Evolutionary conservation across 2,329 filamentous ascomycete genomes (phyloP).

Genomic region (Exophiala xenobiotica): DNA sequence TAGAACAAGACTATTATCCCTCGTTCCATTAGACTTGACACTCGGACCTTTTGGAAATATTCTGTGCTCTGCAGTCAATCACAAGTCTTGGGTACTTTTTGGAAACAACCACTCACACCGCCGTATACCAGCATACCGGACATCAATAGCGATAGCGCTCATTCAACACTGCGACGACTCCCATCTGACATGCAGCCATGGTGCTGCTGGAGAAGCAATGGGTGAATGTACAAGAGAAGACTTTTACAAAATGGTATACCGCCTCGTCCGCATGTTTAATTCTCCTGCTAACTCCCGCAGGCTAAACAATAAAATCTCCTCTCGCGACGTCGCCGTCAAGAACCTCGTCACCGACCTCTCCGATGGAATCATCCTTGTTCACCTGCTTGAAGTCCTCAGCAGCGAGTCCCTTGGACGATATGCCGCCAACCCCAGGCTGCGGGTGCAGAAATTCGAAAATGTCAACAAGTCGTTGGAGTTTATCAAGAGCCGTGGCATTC

Average conservation of each 20-base stretch:
- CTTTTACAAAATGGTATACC: conserved; percentile 90
- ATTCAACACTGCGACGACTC: not conserved
- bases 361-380: conserved; percentile 93
- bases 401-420: conserved; percentile 94
- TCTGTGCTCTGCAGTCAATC: not conserved
- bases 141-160: not conserved
- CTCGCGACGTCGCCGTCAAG: conserved; percentile 73
- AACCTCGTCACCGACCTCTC: conserved; percentile 87
- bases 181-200: conserved; percentile 36
- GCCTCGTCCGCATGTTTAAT: not conserved
- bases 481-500: conserved; percentile 84
- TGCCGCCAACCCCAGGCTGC: conserved; percentile 91
- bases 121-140: not conserved
- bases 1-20: not conserved
- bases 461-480: conserved; percentile 94
- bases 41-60: not conserved
- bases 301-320: conserved; percentile 93
- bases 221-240: conserved; percentile 90
- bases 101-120: not conserved
- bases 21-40: not conserved
- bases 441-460: conserved; percentile 97
- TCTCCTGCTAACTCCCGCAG: conserved; percentile 46
- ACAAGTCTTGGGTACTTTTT: not conserved
- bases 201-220: conserved; percentile 60
- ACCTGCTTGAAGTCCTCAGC: conserved; percentile 93